Evolutionary conservation across 2,329 filamentous ascomycete genomes (phyloP), one percentile per base, ranked within the genome.

Genomic region (Tolypocladium pustulatum): DNA sequence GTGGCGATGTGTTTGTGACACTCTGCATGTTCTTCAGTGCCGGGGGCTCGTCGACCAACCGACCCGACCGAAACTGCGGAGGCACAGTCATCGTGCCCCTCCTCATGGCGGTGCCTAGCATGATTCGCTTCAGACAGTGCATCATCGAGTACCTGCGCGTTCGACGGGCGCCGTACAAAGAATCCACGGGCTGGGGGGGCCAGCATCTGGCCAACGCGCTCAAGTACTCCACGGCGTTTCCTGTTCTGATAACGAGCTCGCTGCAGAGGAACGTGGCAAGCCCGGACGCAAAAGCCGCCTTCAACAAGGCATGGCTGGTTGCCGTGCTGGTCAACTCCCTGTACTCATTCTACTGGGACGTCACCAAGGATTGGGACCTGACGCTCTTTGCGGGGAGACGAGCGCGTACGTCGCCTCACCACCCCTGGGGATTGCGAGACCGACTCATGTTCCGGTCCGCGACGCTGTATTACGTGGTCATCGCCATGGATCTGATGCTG

Each of bases 271-370:
- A 71, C 77, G 80, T 72, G 71, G 82, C 70, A 38, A 66, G 71
- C 46, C 73, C 73, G 17, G 69, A 70, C 40, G 72, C 76, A 6
- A 72, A 74, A 61, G 70, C 75, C 3, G 67, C 70, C 0, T 68
- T 83, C 59, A 81, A 83, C 70, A 77, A 76, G 46, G 75, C 77
- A 54, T 94, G 90, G 86, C 76, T 95, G 36, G 73, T 81, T 40
- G 88, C 88, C 51, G 88, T 90, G 36, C 76, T 91, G 38, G 69
- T 94, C 66, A 97, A 99, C 72, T 95, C 90, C 17, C 78, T 89
- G 52, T 99, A 96, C 75, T 91, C 89, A n/a, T 97, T 97, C 77
- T 99, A 94, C 79, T 99, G 94, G 94, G 94, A 99, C 68, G 86
- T 97, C 36, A 82, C 90, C 58, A 94, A 92, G 76, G 94, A 99